These are phyloP conservation scores for Microsporum ferrugineum DNA, from an alignment of 2,329 filamentous ascomycete species.

Conservation along the genomic window DNA sequence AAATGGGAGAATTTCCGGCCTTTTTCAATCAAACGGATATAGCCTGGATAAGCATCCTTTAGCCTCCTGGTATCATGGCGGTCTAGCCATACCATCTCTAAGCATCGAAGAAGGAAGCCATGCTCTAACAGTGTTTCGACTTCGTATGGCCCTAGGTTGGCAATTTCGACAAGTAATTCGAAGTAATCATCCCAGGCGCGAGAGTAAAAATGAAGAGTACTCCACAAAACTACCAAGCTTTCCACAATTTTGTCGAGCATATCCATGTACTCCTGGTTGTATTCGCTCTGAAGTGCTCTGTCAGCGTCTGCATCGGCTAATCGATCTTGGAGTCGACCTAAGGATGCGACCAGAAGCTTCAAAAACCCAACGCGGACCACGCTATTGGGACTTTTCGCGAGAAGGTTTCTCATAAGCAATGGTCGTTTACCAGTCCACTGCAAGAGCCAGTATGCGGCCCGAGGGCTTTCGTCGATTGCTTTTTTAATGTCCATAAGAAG, in stretches of 20 bases:
- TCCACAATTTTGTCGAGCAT: conserved; percentile 28
- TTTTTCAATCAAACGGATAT: conserved; percentile 35
- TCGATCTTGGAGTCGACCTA: conserved; percentile 43
- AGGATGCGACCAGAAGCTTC: conserved; percentile 42
- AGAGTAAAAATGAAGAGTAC: conserved; percentile 48
- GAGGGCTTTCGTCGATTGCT: conserved; percentile 40
- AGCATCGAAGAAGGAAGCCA: conserved; percentile 48
- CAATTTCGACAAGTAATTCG: conserved; percentile 55
- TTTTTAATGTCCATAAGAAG: conserved; percentile 44
- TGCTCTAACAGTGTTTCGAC: conserved; percentile 48
- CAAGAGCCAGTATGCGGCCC: conserved; percentile 50
- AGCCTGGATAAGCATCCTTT: conserved; percentile 42
- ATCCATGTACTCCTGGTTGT: conserved; percentile 20
- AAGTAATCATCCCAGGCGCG: conserved; percentile 71
- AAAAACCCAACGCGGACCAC: conserved; percentile 45
- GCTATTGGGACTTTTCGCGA: conserved; percentile 50
- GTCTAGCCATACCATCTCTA: conserved; percentile 54
- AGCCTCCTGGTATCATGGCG: conserved; percentile 38
- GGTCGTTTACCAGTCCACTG: conserved; percentile 49
- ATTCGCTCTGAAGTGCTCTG: conserved; percentile 16
- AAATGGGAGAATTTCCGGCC: conserved; percentile 36
- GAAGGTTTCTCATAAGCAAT: conserved; percentile 50
- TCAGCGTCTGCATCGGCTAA: conserved; percentile 19
- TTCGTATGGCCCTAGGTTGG: conserved; percentile 49
- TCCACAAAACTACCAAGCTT: conserved; percentile 49